These are phyloP conservation scores for Ministeria vibrans DNA, from an alignment of 78 protist genomes.

Conservation along the genomic window DNA sequence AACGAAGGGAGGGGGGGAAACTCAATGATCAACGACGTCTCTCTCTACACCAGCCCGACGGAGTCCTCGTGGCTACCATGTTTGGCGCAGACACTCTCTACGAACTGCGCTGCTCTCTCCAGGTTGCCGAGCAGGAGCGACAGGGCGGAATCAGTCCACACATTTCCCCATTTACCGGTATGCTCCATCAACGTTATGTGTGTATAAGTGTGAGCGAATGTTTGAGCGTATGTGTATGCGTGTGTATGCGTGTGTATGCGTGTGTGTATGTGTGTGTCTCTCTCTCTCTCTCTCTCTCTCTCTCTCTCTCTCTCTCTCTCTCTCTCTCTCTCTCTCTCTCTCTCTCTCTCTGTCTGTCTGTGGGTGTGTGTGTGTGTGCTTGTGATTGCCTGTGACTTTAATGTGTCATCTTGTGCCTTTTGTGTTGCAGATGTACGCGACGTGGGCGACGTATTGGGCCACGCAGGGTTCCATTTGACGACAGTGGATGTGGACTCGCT, in stretches of 20 bases:
- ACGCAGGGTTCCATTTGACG: not conserved
- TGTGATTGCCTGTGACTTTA: not conserved
- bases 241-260: not conserved
- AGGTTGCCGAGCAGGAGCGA: constrained; percentile 25
- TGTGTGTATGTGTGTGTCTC: not conserved
- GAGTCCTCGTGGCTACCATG: constrained; percentile 9
- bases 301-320: not conserved
- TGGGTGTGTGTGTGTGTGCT: not conserved
- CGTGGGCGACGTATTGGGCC: not conserved
- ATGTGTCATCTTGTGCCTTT: not conserved
- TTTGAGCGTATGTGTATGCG: not conserved
- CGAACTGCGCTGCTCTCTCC: constrained; percentile 18
- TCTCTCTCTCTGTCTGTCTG: no score
- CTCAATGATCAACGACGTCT: no score
- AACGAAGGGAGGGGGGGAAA: no score
- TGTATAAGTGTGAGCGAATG: not conserved
- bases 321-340: no score
- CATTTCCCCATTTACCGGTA: constrained; percentile 10
- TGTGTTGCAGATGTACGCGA: not conserved
- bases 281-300: not conserved
- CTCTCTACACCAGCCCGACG: no score
- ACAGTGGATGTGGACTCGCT: not conserved
- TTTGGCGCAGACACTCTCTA: constrained; percentile 23
- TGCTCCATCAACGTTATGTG: not conserved
- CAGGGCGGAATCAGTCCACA: constrained; percentile 1